Evolutionary conservation across 306 rosid species (phyloP).

Genomic region (Vachellia collinsii): DNA sequence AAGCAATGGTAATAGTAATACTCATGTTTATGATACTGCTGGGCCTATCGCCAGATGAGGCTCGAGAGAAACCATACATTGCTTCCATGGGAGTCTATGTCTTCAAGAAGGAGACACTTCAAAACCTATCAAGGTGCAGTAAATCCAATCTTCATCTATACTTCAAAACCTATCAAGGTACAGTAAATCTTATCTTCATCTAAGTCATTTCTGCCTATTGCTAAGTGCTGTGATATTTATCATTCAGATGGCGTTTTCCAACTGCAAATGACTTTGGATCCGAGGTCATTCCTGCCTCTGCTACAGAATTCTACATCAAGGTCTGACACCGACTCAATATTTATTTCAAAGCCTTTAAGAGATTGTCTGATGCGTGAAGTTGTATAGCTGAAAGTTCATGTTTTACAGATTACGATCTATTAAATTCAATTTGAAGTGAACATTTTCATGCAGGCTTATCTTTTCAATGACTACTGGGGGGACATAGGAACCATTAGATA

Average conservation of each 20-base stretch:
- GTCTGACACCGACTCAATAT: constrained; percentile 40
- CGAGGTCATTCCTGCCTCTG: constrained; percentile 95
- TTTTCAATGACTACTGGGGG: constrained; percentile 96
- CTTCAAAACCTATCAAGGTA: constrained; percentile 92
- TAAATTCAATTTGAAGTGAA: constrained; percentile 19
- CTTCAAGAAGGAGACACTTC: constrained; percentile 96
- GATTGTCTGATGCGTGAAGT: not conserved
- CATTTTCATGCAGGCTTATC: constrained; percentile 74
- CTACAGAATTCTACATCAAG: constrained; percentile 81
- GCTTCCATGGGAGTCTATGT: constrained; percentile 99
- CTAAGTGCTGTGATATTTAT: constrained; percentile 42
- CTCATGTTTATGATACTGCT: constrained; percentile 43
- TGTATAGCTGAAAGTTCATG: not conserved
- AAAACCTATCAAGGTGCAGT: constrained; percentile 91
- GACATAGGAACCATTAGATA: constrained; percentile 97
- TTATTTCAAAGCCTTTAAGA: not conserved
- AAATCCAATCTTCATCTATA: too few species aligned
- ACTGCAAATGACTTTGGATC: constrained; percentile 99
- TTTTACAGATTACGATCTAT: constrained; percentile 20
- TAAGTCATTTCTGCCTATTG: constrained; percentile 39
- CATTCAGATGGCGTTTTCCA: constrained; percentile 91
- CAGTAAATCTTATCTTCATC: not conserved
- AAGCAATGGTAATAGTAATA: constrained; percentile 68
- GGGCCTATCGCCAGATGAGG: constrained; percentile 84
- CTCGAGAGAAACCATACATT: constrained; percentile 83